Percentiles rank a stretch among this genome's conserved stretches.
phyloP scores from a whole-genome alignment of 768 basidiomycete species.

The Cystobasidium onofrii region DNA sequence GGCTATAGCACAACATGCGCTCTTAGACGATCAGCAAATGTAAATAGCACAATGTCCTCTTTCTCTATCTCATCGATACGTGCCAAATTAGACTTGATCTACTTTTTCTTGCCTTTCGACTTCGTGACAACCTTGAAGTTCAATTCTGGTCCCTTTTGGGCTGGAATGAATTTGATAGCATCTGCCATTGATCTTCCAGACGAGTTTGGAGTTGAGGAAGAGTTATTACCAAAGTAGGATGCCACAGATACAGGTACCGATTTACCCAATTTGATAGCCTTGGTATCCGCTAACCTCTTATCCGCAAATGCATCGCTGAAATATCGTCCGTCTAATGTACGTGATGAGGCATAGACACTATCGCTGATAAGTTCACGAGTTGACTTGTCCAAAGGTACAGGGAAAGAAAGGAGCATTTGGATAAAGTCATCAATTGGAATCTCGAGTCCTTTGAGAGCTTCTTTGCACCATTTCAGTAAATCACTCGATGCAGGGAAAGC shows the following conservation, averaged over 20 bases:
- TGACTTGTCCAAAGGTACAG: constrained; percentile 60
- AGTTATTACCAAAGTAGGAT: constrained; percentile 26
- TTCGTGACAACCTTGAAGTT: constrained; percentile 67
- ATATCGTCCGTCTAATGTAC: constrained; percentile 85
- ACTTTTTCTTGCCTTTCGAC: constrained; percentile 21
- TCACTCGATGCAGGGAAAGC: constrained; percentile 69
- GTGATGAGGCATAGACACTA: constrained; percentile 85
- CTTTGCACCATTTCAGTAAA: constrained; percentile 83
- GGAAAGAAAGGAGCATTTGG: constrained; percentile 88
- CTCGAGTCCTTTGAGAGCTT: constrained; percentile 63
- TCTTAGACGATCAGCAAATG: too few relatives aligned
- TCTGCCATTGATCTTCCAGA: constrained; percentile 41
- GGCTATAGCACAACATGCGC: too few relatives aligned
- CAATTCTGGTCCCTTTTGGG: constrained; percentile 64
- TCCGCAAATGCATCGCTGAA: constrained; percentile 87
- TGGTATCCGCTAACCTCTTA: constrained; percentile 74
- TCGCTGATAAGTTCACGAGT: constrained; percentile 90
- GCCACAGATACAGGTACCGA: background rate
- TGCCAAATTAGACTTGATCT: too few relatives aligned
- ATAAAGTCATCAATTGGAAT: constrained; percentile 95
- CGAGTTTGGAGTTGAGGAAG: background rate
- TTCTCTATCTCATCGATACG: too few relatives aligned
- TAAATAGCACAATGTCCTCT: too few relatives aligned
- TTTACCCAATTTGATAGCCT: constrained; percentile 12
- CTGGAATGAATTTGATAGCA: constrained; percentile 81